Percentiles rank a stretch among this genome's conserved stretches.
Evolutionary conservation across 371 early-diverging fungal species (phyloP).

Genomic region (Mortierella sp.): DNA sequence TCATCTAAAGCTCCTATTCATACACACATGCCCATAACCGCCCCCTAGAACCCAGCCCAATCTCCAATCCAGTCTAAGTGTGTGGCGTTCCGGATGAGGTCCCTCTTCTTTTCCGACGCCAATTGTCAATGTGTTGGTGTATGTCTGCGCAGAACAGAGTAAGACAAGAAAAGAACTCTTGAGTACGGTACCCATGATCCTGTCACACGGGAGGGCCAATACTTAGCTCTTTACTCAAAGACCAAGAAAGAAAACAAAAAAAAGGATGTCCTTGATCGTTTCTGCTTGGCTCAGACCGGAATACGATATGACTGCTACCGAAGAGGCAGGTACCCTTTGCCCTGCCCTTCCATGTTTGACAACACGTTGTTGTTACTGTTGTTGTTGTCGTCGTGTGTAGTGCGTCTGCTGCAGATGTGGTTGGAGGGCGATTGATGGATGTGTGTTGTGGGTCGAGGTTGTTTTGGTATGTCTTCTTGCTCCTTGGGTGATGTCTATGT

Average conservation of each 20-base stretch:
- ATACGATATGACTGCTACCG: background rate
- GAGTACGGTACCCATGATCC: background rate
- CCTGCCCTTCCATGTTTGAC: background rate
- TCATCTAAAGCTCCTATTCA: no score
- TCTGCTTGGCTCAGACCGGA: conserved; percentile 3
- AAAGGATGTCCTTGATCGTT: background rate
- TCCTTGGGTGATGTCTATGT: background rate
- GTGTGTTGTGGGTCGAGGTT: background rate
- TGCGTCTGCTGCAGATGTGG: background rate
- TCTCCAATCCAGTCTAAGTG: background rate
- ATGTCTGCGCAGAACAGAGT: background rate
- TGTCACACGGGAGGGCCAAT: background rate
- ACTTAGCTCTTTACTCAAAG: background rate
- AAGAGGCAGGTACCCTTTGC: background rate
- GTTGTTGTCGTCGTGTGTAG: background rate
- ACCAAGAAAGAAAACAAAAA: no score
- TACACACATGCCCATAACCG: background rate
- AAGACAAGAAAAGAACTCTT: background rate
- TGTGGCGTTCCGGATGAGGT: background rate
- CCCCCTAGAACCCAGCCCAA: background rate
- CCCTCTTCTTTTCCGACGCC: background rate
- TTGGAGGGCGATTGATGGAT: background rate
- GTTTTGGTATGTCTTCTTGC: background rate
- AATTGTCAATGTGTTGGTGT: background rate
- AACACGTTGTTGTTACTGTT: background rate